These are phyloP conservation scores for Syzygium aqueum DNA, from an alignment of 345 rosid genomes.

Conservation along the genomic window DNA sequence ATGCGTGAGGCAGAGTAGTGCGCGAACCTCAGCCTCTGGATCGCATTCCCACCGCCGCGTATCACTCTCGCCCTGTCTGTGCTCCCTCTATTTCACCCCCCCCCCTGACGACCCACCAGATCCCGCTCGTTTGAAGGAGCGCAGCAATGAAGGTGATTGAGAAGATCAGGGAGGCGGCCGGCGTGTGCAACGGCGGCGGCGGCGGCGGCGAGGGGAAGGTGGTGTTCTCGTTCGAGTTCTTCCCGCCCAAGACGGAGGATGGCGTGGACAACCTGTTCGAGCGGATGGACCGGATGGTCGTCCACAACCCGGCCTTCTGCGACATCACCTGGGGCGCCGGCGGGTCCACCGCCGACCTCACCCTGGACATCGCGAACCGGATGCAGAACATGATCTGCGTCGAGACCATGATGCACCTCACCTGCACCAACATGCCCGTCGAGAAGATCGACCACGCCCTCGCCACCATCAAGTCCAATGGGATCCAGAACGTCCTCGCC, in stretches of 20 bases:
- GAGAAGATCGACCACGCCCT: slow-evolving; percentile 94
- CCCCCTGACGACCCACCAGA: not conserved
- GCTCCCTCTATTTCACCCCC: not conserved
- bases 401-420: slow-evolving; percentile 99
- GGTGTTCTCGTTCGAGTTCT: slow-evolving; percentile 95
- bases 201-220: slow-evolving; percentile 22
- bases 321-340: slow-evolving; percentile 99
- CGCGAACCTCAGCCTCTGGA: not conserved
- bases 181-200: not conserved
- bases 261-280: slow-evolving; percentile 97
- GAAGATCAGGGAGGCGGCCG: slow-evolving; percentile 40
- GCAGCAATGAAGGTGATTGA: slow-evolving; percentile 77
- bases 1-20: not conserved
- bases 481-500: slow-evolving; percentile 95
- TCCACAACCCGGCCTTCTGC: slow-evolving; percentile 82
- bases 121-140: not conserved
- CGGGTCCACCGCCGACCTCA: slow-evolving; percentile 94
- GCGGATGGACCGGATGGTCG: slow-evolving; percentile 90
- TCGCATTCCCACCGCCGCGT: not conserved
- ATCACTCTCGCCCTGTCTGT: not conserved
- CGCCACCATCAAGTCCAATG: slow-evolving; percentile 66
- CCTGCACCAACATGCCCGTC: slow-evolving; percentile 97
- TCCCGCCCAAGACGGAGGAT: slow-evolving; percentile 97
- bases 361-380: slow-evolving; percentile 82
- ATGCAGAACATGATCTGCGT: slow-evolving; percentile 99